Evolutionary conservation across 1,284 basidiomycete genomes (phyloP).

Genomic region (Caloboletus inedulis): DNA sequence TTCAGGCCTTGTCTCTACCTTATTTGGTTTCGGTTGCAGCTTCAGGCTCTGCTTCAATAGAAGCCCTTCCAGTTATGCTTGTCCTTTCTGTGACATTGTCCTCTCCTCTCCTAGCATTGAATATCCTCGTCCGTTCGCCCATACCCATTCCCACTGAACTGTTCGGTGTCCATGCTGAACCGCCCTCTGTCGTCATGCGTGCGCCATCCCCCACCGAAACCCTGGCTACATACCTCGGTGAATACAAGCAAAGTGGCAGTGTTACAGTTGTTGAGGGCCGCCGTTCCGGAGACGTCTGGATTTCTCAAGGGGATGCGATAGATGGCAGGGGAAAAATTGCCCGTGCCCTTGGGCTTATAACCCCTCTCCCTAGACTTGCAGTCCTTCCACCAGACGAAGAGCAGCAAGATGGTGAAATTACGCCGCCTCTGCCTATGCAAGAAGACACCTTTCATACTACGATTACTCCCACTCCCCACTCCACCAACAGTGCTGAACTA

Average conservation of each 20-base stretch:
- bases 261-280: constrained; percentile 65
- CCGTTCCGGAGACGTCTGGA: constrained; percentile 68
- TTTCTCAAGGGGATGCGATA: constrained; percentile 62
- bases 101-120: constrained; percentile 60
- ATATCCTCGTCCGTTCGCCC: constrained; percentile 54
- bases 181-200: constrained; percentile 42
- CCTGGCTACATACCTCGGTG: constrained; percentile 45
- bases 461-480: constrained; percentile 48
- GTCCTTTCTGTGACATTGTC: constrained; percentile 61
- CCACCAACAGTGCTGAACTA: constrained; percentile 52
- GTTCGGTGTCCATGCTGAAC: constrained; percentile 50
- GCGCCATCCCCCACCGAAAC: constrained; percentile 41
- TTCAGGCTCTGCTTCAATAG: constrained; percentile 35
- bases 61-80: constrained; percentile 46
- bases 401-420: constrained; percentile 35
- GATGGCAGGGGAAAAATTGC: constrained; percentile 58
- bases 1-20: constrained; percentile 51
- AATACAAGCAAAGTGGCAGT: constrained; percentile 61
- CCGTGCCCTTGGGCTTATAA: constrained; percentile 56
- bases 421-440: constrained; percentile 49
- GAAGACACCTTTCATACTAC: constrained; percentile 35
- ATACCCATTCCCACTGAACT: constrained; percentile 62
- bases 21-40: constrained; percentile 51
- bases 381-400: constrained; percentile 55
- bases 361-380: constrained; percentile 60